Conservation (phyloP, 176 grass and related monocot species). For the Metroxylon sagu region DNA sequence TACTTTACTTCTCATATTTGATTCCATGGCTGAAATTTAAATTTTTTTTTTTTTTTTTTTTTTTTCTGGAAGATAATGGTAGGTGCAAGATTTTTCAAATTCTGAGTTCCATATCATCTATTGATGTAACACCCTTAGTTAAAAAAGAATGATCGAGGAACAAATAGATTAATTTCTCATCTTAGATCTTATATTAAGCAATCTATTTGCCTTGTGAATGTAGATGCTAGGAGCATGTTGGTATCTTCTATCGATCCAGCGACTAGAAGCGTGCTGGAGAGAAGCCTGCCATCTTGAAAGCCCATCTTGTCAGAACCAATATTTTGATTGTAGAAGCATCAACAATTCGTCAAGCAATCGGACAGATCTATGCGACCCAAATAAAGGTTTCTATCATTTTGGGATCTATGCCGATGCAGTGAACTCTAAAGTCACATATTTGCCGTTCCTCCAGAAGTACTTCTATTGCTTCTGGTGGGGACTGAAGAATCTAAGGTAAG, state of each 20-base stretch:
- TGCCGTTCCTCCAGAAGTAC: constrained; percentile 79
- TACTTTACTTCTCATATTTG: too few relatives aligned
- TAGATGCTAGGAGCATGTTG: constrained; percentile 82
- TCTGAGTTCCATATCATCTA: too few relatives aligned
- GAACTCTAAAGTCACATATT: constrained; percentile 43
- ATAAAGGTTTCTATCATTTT: constrained; percentile 60
- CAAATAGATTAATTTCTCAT: too few relatives aligned
- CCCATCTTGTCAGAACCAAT: constrained; percentile 46
- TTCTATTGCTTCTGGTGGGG: constrained; percentile 99
- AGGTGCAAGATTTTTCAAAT: too few relatives aligned
- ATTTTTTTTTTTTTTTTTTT: too few relatives aligned
- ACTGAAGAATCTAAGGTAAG: constrained; percentile 83
- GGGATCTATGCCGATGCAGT: constrained; percentile 78
- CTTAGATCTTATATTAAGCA: too few relatives aligned
- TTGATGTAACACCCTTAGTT: too few relatives aligned
- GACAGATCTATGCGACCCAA: constrained; percentile 39
- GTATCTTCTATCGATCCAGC: constrained; percentile 86
- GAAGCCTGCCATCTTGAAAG: constrained; percentile 45
- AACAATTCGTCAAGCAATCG: constrained; percentile 41
- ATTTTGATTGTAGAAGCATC: constrained; percentile 52
- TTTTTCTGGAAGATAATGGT: too few relatives aligned
- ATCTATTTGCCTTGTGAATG: too few relatives aligned
- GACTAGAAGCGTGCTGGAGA: constrained; percentile 73
- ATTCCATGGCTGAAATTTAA: too few relatives aligned
- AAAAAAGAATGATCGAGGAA: too few relatives aligned